A percentile compares a stretch with the other conserved stretches of the same genome.
These are phyloP conservation scores for Neonectria coccinea DNA, from an alignment of 2,329 filamentous ascomycete species.

Conservation along the genomic window DNA sequence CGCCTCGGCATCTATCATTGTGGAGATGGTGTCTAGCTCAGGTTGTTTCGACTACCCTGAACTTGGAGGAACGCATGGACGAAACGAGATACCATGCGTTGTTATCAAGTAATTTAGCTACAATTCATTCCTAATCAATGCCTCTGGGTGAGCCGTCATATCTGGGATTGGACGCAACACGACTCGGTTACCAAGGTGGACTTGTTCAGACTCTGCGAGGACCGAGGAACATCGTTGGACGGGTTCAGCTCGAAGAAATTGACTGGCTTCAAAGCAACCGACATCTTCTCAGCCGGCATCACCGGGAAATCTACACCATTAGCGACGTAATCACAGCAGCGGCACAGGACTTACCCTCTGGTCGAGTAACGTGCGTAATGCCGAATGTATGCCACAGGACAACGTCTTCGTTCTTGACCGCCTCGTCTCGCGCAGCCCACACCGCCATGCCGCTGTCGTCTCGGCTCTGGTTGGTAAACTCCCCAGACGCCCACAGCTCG, in stretches of 20 bases:
- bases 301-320: slow-evolving; percentile 67
- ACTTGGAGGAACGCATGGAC: too few relatives aligned
- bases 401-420: slow-evolving; percentile 80
- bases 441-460: slow-evolving; percentile 51
- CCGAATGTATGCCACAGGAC: slow-evolving; percentile 94
- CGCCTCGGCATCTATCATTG: not conserved
- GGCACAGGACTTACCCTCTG: slow-evolving; percentile 22
- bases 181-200: slow-evolving; percentile 2
- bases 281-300: slow-evolving; percentile 70
- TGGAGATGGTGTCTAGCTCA: too few relatives aligned
- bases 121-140: too few relatives aligned
- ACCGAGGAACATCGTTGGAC: slow-evolving; percentile 52
- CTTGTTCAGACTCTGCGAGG: slow-evolving; percentile 22
- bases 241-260: slow-evolving; percentile 65
- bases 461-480: slow-evolving; percentile 62
- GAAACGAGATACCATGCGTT: too few relatives aligned
- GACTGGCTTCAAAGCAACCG: slow-evolving; percentile 59
- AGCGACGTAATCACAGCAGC: not conserved
- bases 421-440: slow-evolving; percentile 48
- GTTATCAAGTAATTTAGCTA: too few relatives aligned
- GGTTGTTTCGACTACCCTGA: too few relatives aligned
- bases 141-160: too few relatives aligned
- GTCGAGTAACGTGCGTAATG: slow-evolving; percentile 75
- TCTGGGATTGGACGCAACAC: slow-evolving; percentile 15
- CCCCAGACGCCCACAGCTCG: slow-evolving; percentile 62